These are phyloP conservation scores for Trametopsis cervina DNA, from an alignment of 768 basidiomycete species.

Conservation along the genomic window DNA sequence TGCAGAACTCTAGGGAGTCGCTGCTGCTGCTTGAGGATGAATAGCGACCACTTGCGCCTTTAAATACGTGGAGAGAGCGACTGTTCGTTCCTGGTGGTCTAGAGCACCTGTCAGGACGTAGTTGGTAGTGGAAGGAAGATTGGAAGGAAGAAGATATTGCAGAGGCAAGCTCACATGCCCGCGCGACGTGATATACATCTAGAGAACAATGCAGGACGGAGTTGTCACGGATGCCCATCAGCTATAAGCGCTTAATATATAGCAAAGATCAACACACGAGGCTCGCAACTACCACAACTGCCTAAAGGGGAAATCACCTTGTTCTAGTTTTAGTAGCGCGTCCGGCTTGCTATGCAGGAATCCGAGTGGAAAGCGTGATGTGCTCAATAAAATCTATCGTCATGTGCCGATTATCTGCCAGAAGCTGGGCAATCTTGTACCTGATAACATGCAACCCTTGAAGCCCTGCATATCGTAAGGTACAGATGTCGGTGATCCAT, in stretches of 20 bases:
- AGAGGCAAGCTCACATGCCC: too few species aligned
- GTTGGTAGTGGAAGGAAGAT: slow-evolving; percentile 7
- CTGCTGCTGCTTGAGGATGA: slow-evolving; percentile 6
- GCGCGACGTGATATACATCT: neutral
- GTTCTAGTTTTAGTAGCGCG: slow-evolving; percentile 3
- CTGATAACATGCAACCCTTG: too few species aligned
- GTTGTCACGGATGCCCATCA: neutral
- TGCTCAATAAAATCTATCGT: neutral
- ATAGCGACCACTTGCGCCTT: neutral
- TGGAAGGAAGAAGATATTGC: slow-evolving; percentile 13
- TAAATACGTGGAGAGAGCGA: slow-evolving; percentile 15
- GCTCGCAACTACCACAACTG: slow-evolving; percentile 12
- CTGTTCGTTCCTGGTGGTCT: slow-evolving; percentile 11
- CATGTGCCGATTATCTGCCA: neutral
- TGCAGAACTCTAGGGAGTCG: slow-evolving; percentile 3
- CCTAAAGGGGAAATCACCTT: slow-evolving; percentile 9
- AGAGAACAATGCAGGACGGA: slow-evolving; percentile 8
- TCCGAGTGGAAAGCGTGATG: neutral
- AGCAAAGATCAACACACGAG: slow-evolving; percentile 1
- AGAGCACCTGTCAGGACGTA: slow-evolving; percentile 2
- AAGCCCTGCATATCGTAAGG: too few species aligned
- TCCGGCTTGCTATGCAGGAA: neutral
- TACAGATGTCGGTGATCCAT: too few species aligned
- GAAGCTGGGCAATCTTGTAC: too few species aligned
- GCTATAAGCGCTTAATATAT: neutral